Percentiles rank a stretch among this genome's conserved stretches.
These are phyloP conservation scores for Triticum urartu DNA, from an alignment of 176 grass and related monocot species.

Conservation along the genomic window DNA sequence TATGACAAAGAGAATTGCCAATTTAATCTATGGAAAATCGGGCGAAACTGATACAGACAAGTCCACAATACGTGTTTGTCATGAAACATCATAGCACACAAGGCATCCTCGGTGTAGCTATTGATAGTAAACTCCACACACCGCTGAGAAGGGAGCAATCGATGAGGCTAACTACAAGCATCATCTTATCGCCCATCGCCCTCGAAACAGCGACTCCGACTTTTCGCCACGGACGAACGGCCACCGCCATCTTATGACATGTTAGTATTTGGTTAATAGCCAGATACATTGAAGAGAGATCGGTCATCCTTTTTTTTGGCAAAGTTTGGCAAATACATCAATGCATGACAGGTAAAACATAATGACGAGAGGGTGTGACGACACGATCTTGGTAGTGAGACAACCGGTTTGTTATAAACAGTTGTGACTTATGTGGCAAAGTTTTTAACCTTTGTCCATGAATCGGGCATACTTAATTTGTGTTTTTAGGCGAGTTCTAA, in stretches of 20 bases:
- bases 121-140: no score
- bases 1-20: no score
- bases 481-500: not conserved
- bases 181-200: not conserved
- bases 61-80: no score
- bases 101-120: no score
- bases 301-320: not conserved
- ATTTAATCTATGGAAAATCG: no score
- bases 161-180: not conserved
- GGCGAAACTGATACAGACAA: no score
- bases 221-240: not conserved
- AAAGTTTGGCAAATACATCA: not conserved
- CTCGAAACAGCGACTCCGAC: not conserved
- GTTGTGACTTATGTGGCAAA: not conserved
- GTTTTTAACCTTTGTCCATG: not conserved
- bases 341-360: not conserved
- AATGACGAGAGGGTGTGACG: not conserved
- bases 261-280: not conserved
- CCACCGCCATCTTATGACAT: not conserved
- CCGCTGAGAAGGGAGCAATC: not conserved
- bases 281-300: not conserved
- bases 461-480: not conserved
- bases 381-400: not conserved
- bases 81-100: no score
- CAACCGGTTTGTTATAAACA: not conserved